Evolutionary conservation across 2,329 filamentous ascomycete species (phyloP).

Genomic region (Clarireedia paspali): DNA sequence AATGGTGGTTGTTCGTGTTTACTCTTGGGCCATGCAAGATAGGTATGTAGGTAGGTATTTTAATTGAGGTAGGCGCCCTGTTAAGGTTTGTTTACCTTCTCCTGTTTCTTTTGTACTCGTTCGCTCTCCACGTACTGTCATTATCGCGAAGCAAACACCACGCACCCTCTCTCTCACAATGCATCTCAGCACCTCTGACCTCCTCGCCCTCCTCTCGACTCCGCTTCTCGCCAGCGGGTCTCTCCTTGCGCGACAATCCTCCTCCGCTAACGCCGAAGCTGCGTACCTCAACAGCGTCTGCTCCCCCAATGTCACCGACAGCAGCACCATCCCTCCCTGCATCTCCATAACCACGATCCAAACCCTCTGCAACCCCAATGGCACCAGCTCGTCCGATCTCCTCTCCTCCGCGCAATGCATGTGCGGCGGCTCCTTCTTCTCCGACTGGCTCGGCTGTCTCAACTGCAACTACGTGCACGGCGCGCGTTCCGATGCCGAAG

Average conservation of each 20-base stretch:
- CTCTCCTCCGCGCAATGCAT: conserved; percentile 33
- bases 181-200: no score
- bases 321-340: conserved; percentile 28
- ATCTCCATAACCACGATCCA: conserved; percentile 31
- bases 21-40: no score
- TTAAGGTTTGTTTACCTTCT: no score
- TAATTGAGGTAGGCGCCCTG: no score
- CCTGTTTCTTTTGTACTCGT: no score
- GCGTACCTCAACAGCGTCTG: conserved; percentile 15
- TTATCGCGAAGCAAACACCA: no score
- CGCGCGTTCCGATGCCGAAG: conserved; percentile 31
- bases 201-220: no score
- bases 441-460: conserved; percentile 36
- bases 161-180: no score
- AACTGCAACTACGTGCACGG: conserved; percentile 36
- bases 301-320: conserved; percentile 10
- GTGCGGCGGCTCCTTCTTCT: conserved; percentile 37
- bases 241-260: neutral
- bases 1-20: no score
- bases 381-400: conserved; percentile 25
- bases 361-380: conserved; percentile 29
- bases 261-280: conserved; percentile 1
- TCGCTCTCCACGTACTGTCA: no score
- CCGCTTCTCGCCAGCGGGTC: no score
- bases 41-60: no score